Conservation (phyloP, 2,329 filamentous ascomycete species). For the Scedosporium minutisporum region DNA sequence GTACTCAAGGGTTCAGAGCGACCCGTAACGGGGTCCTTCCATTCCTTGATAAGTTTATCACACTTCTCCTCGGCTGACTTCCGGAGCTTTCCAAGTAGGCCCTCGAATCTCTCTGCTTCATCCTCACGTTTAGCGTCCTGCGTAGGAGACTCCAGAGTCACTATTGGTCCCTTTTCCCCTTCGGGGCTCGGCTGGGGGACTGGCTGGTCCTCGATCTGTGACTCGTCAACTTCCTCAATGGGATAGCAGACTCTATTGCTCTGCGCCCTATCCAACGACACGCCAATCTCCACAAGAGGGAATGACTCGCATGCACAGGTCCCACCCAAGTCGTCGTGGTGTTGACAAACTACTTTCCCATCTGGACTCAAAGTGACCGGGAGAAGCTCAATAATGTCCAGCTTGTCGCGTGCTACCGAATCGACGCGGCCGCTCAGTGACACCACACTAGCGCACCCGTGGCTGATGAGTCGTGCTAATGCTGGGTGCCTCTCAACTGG, state of each 20-base stretch:
- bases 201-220: neutral
- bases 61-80: slow-evolving; percentile 3
- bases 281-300: neutral
- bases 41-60: neutral
- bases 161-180: neutral
- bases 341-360: slow-evolving; percentile 1
- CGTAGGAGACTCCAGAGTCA: neutral
- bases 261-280: neutral
- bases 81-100: slow-evolving; percentile 1
- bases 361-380: neutral
- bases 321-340: neutral
- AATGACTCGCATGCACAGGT: slow-evolving; percentile 1
- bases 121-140: neutral
- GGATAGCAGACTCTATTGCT: slow-evolving; percentile 5
- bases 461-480: slow-evolving; percentile 3
- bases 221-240: slow-evolving; percentile 4
- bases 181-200: neutral
- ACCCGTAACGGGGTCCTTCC: slow-evolving; percentile 3
- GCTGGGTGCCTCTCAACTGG: neutral
- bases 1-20: neutral
- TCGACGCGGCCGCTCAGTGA: neutral
- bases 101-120: slow-evolving; percentile 2
- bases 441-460: neutral
- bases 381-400: slow-evolving; percentile 3
- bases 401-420: neutral